Conservation (phyloP, 371 early-diverging fungal genomes). For the Encephalitozoon romaleae region DNA sequence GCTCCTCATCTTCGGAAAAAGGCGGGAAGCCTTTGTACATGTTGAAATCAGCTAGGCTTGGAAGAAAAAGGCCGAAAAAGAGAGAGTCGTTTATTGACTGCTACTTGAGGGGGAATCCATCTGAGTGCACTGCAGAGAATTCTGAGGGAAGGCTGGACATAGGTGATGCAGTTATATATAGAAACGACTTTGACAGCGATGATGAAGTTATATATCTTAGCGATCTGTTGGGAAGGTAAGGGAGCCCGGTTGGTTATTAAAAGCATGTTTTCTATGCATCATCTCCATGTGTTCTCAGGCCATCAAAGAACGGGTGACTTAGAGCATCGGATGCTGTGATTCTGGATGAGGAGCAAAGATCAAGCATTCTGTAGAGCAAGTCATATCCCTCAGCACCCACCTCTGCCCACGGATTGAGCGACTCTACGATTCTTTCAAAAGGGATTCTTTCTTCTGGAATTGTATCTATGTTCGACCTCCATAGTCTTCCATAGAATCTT, state of each 20-base stretch:
- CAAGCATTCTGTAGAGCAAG: conserved; percentile 59
- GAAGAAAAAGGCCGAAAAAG: background rate
- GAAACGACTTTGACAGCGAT: background rate
- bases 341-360: conserved; percentile 48
- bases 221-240: background rate
- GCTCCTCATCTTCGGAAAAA: background rate
- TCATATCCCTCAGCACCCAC: conserved; percentile 50
- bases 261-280: background rate
- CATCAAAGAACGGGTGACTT: conserved; percentile 53
- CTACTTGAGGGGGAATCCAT: background rate
- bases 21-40: background rate
- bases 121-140: background rate
- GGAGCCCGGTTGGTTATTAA: background rate
- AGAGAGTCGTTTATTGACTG: background rate
- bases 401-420: conserved; percentile 25
- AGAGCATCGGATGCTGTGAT: conserved; percentile 60
- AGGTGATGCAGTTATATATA: background rate
- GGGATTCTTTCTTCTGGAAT: conserved; percentile 55
- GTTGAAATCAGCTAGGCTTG: background rate
- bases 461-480: conserved; percentile 60
- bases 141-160: background rate
- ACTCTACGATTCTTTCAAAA: conserved; percentile 55
- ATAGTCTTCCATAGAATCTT: conserved; percentile 56
- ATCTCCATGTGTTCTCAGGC: background rate
- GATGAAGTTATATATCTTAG: background rate